Percentiles rank a stretch among this genome's conserved stretches.
These are phyloP conservation scores for Penicillium desertorum DNA, from an alignment of 495 filamentous ascomycete genomes.

Conservation along the genomic window DNA sequence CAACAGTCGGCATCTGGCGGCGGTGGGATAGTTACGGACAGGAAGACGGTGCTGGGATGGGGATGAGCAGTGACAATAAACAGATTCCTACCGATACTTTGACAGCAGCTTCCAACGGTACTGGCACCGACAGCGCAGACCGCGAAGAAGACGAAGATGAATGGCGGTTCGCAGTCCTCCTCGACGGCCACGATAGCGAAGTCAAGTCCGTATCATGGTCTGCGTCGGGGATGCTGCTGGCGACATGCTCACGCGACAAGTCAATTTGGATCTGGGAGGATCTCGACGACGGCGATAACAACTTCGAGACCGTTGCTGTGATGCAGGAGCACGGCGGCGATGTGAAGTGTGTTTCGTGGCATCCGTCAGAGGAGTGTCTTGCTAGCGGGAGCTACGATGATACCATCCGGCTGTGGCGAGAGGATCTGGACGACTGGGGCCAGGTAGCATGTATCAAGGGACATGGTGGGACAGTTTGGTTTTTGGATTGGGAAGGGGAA, in stretches of 20 bases:
- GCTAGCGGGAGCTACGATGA: conserved; percentile 91
- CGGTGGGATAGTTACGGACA: conserved; percentile 54
- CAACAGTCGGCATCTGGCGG: conserved; percentile 85
- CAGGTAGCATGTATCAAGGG: conserved; percentile 80
- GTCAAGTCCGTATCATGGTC: conserved; percentile 85
- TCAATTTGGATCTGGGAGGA: conserved; percentile 99
- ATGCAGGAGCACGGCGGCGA: conserved; percentile 91
- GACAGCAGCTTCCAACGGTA: conserved; percentile 8
- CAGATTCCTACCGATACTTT: conserved; percentile 23
- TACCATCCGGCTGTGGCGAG: conserved; percentile 81
- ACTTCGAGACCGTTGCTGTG: conserved; percentile 94
- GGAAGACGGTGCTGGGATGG: conserved; percentile 30
- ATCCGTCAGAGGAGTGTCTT: conserved; percentile 75
- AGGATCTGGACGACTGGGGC: conserved; percentile 91
- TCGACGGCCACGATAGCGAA: conserved; percentile 93
- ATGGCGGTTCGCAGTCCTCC: conserved; percentile 82
- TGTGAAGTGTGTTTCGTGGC: conserved; percentile 92
- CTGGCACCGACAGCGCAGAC: not conserved
- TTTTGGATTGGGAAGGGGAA: conserved; percentile 71
- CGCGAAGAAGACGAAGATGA: conserved; percentile 66
- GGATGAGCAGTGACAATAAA: not conserved
- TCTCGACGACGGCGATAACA: conserved; percentile 75
- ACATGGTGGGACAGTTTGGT: conserved; percentile 84
- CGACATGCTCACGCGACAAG: conserved; percentile 90
- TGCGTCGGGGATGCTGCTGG: conserved; percentile 74